These are phyloP conservation scores for Nannochloropsis oceanica DNA, from an alignment of 108 stramenopile genomes.

Conservation along the genomic window DNA sequence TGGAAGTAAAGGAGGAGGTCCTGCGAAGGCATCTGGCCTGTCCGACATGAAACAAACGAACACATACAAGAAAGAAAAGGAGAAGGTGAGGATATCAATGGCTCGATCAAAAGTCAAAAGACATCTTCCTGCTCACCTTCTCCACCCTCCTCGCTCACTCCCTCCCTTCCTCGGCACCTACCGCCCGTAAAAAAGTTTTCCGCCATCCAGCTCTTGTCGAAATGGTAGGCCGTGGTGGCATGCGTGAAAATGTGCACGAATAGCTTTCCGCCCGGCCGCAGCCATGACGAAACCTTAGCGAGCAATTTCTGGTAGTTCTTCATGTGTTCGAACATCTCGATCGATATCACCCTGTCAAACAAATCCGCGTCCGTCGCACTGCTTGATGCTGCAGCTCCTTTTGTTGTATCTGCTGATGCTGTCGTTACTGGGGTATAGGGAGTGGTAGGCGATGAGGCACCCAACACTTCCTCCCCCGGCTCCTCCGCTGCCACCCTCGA, in stretches of 20 bases:
- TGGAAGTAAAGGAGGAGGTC: slow-evolving; percentile 86
- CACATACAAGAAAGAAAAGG: too few relatives aligned
- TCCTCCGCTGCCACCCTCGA: too few relatives aligned
- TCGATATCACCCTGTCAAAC: slow-evolving; percentile 67
- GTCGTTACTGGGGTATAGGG: too few relatives aligned
- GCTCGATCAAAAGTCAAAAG: too few relatives aligned
- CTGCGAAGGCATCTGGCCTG: slow-evolving; percentile 77
- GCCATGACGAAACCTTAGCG: slow-evolving; percentile 55
- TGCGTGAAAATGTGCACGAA: slow-evolving; percentile 91
- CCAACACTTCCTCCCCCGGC: too few relatives aligned
- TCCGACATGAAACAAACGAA: slow-evolving; percentile 3
- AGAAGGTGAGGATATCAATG: too few relatives aligned
- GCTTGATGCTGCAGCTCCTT: neutral
- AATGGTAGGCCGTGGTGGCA: slow-evolving; percentile 69
- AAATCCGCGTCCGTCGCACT: neutral
- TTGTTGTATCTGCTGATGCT: too few relatives aligned
- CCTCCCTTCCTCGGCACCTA: neutral
- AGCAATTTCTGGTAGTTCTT: slow-evolving; percentile 79
- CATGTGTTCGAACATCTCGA: slow-evolving; percentile 96
- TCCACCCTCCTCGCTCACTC: too few relatives aligned
- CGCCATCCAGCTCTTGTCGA: slow-evolving; percentile 82
- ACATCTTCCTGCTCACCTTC: too few relatives aligned
- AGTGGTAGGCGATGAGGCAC: too few relatives aligned
- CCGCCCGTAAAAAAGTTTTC: slow-evolving; percentile 59
- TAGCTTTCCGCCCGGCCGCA: slow-evolving; percentile 56